Evolutionary conservation across 208 protist genomes (phyloP).

Genomic region (Phytomonas sp.): DNA sequence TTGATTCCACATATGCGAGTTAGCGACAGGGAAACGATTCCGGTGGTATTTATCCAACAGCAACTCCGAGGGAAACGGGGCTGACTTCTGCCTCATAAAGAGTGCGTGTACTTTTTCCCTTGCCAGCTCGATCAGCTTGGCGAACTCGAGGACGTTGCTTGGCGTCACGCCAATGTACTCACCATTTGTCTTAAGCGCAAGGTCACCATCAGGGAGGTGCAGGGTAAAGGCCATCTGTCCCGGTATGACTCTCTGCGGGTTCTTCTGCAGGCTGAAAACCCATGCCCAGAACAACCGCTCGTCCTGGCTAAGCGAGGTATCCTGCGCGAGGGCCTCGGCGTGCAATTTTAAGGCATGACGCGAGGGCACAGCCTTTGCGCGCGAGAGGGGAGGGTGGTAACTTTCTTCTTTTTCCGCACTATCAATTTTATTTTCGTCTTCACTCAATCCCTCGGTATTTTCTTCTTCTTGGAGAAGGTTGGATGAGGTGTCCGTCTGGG

Average conservation of each 20-base stretch:
- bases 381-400: too few relatives aligned
- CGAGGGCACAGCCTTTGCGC: too few relatives aligned
- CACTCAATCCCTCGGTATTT: too few relatives aligned
- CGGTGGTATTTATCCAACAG: background rate
- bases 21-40: background rate
- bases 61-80: background rate
- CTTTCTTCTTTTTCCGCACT: too few relatives aligned
- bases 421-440: too few relatives aligned
- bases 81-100: slow-evolving; percentile 15
- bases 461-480: too few relatives aligned
- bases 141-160: slow-evolving; percentile 33
- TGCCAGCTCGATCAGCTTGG: slow-evolving; percentile 14
- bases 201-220: slow-evolving; percentile 2
- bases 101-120: slow-evolving; percentile 23
- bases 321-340: background rate
- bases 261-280: slow-evolving; percentile 14
- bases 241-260: background rate
- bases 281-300: slow-evolving; percentile 26
- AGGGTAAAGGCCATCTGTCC: slow-evolving; percentile 4
- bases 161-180: slow-evolving; percentile 21
- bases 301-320: slow-evolving; percentile 9
- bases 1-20: slow-evolving; percentile 8
- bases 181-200: slow-evolving; percentile 25
- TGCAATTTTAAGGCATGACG: too few relatives aligned
- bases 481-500: too few relatives aligned